These are phyloP conservation scores for Citrus sinensis DNA, from an alignment of 345 rosid genomes.

Conservation along the genomic window DNA sequence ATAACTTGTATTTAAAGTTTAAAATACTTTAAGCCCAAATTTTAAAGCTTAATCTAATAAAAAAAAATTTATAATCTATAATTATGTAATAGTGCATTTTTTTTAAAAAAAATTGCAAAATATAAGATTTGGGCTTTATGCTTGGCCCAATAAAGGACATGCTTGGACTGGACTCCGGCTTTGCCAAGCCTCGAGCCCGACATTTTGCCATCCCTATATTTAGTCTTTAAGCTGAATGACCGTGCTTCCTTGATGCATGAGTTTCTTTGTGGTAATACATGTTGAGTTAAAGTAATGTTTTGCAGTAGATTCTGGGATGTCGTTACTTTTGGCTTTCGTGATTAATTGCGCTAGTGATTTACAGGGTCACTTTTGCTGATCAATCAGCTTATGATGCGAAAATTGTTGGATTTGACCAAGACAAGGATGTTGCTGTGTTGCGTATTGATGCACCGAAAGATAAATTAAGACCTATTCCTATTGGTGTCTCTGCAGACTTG, in stretches of 20 bases:
- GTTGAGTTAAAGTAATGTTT: background rate
- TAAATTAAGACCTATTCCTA: conserved; percentile 78
- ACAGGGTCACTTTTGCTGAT: conserved; percentile 90
- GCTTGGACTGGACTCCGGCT: no score
- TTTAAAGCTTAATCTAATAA: no score
- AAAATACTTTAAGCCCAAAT: no score
- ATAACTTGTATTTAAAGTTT: no score
- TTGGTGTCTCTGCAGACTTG: conserved; percentile 90
- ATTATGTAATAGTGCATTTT: no score
- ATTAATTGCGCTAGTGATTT: conserved; percentile 18
- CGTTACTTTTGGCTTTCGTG: background rate
- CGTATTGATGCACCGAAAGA: conserved; percentile 66
- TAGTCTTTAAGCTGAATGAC: background rate
- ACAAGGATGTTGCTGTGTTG: conserved; percentile 94
- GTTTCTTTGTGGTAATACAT: background rate
- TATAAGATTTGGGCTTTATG: no score
- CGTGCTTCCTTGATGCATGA: background rate
- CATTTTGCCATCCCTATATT: background rate
- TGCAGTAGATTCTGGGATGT: background rate
- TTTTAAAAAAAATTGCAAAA: no score
- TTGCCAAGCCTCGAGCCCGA: no score
- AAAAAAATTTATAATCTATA: no score
- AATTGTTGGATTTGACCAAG: conserved; percentile 95
- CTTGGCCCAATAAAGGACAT: no score
- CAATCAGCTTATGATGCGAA: conserved; percentile 79